A percentile compares a stretch with the other conserved stretches of the same genome.
These are phyloP conservation scores for Paspalum notatum DNA, from an alignment of 176 grass and related monocot genomes.

Conservation along the genomic window DNA sequence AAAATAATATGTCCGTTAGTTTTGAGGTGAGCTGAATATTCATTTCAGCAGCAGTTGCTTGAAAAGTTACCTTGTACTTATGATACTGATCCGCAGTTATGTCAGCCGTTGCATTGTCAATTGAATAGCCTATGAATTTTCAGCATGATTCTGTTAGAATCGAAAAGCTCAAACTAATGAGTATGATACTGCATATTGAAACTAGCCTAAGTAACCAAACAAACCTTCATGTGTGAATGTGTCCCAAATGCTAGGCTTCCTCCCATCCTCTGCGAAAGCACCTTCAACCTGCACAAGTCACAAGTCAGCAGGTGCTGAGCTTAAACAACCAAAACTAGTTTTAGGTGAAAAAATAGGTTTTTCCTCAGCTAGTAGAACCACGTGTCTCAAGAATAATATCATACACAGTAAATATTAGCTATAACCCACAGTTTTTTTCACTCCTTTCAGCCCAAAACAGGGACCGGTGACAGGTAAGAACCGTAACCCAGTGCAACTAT, in stretches of 20 bases:
- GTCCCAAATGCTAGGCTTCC: slow-evolving; percentile 84
- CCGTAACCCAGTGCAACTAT: background rate
- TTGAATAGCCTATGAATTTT: slow-evolving; percentile 56
- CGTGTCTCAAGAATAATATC: background rate
- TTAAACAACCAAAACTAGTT: background rate
- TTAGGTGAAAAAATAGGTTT: background rate
- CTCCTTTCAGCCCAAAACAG: background rate
- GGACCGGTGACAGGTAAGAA: background rate
- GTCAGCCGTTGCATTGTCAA: slow-evolving; percentile 57
- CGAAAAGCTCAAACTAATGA: background rate
- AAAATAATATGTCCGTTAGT: background rate
- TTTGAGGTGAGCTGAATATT: background rate
- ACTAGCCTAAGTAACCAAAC: background rate
- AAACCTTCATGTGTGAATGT: slow-evolving; percentile 61
- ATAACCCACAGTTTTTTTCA: background rate
- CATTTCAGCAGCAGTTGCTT: background rate
- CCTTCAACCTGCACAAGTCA: slow-evolving; percentile 61
- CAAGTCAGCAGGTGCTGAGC: slow-evolving; percentile 6
- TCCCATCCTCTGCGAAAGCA: slow-evolving; percentile 66
- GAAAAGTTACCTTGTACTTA: slow-evolving; percentile 75
- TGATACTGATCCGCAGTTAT: slow-evolving; percentile 92
- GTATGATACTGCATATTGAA: too few species aligned
- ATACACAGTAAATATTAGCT: background rate
- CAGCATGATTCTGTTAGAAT: background rate
- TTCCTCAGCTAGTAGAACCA: background rate